These are phyloP conservation scores for Notholithocarpus densiflorus DNA, from an alignment of 306 rosid species.

Conservation along the genomic window DNA sequence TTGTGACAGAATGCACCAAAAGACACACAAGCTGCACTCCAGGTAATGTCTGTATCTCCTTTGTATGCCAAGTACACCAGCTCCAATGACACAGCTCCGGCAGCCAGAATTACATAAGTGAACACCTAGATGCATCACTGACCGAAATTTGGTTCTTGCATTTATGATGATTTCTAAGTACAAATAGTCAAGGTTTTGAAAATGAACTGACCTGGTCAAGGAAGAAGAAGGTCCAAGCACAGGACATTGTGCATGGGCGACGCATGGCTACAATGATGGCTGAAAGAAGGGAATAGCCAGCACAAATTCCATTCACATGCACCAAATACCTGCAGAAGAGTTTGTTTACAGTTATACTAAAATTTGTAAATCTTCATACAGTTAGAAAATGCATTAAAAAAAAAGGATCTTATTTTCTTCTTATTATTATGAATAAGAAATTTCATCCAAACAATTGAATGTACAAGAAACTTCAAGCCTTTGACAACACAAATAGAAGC, in stretches of 20 bases:
- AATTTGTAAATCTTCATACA: neutral
- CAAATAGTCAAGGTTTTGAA: neutral
- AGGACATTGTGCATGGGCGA: constrained; percentile 44
- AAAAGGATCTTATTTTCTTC: neutral
- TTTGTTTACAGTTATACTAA: neutral
- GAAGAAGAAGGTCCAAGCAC: constrained; percentile 84
- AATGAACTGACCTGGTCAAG: constrained; percentile 71
- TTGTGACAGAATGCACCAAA: constrained; percentile 65
- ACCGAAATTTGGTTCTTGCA: neutral
- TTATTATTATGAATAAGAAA: too few species aligned
- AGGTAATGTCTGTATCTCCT: constrained; percentile 48
- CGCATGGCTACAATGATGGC: constrained; percentile 64
- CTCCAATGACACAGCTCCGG: constrained; percentile 70
- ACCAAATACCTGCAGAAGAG: constrained; percentile 70
- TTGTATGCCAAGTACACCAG: constrained; percentile 67
- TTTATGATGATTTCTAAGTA: neutral
- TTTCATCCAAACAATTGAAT: too few species aligned
- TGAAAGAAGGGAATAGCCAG: constrained; percentile 83
- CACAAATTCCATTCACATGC: constrained; percentile 85
- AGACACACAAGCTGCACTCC: constrained; percentile 72
- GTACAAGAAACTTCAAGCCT: too few species aligned
- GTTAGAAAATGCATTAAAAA: neutral
- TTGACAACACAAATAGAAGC: too few species aligned
- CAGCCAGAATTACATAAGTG: constrained; percentile 65
- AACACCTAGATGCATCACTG: constrained; percentile 32